These are phyloP conservation scores for Leccinum longicurvipes DNA, from an alignment of 768 basidiomycete species.

Conservation along the genomic window DNA sequence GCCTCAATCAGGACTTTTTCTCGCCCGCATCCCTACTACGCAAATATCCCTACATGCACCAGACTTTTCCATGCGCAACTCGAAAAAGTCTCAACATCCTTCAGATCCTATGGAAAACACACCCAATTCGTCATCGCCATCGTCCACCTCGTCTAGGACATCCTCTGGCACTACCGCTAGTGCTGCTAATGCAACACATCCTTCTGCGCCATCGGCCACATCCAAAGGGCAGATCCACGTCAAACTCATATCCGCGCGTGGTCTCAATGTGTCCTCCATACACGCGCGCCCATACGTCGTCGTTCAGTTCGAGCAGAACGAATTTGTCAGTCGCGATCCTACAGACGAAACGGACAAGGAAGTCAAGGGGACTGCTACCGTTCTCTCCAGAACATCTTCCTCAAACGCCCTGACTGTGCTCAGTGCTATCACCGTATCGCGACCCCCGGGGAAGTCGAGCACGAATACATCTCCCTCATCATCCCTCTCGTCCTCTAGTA, in stretches of 20 bases:
- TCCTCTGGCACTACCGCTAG: conserved; percentile 26
- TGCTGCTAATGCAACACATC: conserved; percentile 24
- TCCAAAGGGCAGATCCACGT: conserved; percentile 84
- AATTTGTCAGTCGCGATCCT: conserved; percentile 91
- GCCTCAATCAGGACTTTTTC: conserved; percentile 45
- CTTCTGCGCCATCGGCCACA: conserved; percentile 31
- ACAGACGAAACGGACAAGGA: conserved; percentile 84
- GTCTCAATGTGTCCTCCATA: conserved; percentile 67
- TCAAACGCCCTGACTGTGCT: conserved; percentile 65
- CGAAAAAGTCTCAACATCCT: conserved; percentile 35
- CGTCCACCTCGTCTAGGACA: conserved; percentile 37
- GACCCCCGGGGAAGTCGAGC: conserved; percentile 41
- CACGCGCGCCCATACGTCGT: conserved; percentile 86
- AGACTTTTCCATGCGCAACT: conserved; percentile 75
- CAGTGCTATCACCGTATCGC: conserved; percentile 55
- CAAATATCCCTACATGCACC: conserved; percentile 81
- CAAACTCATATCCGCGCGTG: conserved; percentile 90
- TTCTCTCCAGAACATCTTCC: conserved; percentile 53
- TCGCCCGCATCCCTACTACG: conserved; percentile 52
- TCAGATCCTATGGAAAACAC: conserved; percentile 35
- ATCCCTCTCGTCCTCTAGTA: conserved; percentile 38
- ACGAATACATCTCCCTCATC: conserved; percentile 43
- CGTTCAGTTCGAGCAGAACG: conserved; percentile 98
- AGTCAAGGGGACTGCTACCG: conserved; percentile 74
- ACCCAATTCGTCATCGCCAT: conserved; percentile 39